Base-by-base conservation (phyloP, 1,284 basidiomycete species). In the Ceratobasidium sp. region DNA sequence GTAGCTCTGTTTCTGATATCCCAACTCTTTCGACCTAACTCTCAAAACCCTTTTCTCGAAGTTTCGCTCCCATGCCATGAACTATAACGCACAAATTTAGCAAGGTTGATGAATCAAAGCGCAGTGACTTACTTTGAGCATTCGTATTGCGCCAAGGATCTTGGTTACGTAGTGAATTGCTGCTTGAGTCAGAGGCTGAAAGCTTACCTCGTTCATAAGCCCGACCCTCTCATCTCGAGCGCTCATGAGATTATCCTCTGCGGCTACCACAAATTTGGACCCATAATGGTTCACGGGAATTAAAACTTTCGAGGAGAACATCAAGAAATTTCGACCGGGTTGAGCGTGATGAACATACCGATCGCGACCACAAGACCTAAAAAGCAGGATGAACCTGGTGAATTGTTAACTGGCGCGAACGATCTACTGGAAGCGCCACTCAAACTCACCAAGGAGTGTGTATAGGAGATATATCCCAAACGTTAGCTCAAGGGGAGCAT, bases 31-130 rank as follows among this genome's bases (percentile, higher is more conserved):
- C 66, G 90, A 90, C 33, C 96, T 90, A 79, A 97, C 88, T 70
- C 89, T 90, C 76, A 94, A 84, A 9, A 97, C 91, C 9, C 90
- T 88, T 44, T 88, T 87, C 85, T 97, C 95, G 82, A 97, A 97
- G 81, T 91, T 94, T 26, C 94, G 90, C 85, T 98, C 96, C 96
- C 96, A 97, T 12, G 94, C 95, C 94, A 97, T 96, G 84, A 96
- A 96, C 91, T 93, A 79, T 33, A 42, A 68, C 28, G 54, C 66
- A 5, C 40, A 26, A 17, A 10, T n/a, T 61, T 46, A 69, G 28
- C 12, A 42, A 46, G n/a, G 71, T 26, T 66, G 5, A n/a, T 6
- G 13, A 15, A n/a, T 33, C 33, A 46, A 23, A 20, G 7, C 7
- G 48, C 23, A 80, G 78, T 56, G 33, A 33, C 33, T 33, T 75